Evolutionary conservation across 257 asterid species (phyloP), one percentile per base, ranked within the genome.

Genomic region (Parsonsia alboflavescens): DNA sequence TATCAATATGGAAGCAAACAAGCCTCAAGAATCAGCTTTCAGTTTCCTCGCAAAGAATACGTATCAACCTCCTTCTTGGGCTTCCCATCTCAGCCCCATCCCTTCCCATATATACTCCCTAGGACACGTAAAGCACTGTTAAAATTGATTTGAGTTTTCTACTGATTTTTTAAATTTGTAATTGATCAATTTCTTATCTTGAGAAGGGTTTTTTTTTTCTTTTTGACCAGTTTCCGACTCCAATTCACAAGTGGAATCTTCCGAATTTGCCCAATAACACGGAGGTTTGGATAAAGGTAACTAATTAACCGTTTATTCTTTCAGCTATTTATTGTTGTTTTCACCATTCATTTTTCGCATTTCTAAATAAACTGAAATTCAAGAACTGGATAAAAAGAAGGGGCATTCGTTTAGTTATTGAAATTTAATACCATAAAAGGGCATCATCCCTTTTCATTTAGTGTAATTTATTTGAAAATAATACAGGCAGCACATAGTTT

Each of bases 211-310:
- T 62, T 44, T 22, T 63, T 72, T 73, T 8, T 6, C 22, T 16
- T 19, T 16, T 4, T 69, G 21, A 26, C 44, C 65, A 94, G 99
- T 86, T 92, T 76, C 99, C 99, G 0, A 95, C 96, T 76, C 99
- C 99, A 72, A 89, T 95, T 81, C 98, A 95, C 88, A 82, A 80
- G 73, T 95, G 99, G 99, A 88, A 85, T 79, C 92, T 95, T 64
- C 99, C 98, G 17, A 88, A 90, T 90, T 80, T 95, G 85, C 98
- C 99, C 12, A 88, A 84, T 77, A 73, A 85, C 74, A 90, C 97
- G 30, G 90, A 92, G 84, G 94, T 95, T 73, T 95, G 91, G 86
- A 70, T 95, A 82, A 95, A 95, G 99, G 99, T 94, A 83, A 52
- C 57, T 44, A 17, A 42, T 41, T 77, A 41, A 44, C 69, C 7